Base-by-base conservation (phyloP, 2,329 filamentous ascomycete genomes). In the Diplodia intermedia region DNA sequence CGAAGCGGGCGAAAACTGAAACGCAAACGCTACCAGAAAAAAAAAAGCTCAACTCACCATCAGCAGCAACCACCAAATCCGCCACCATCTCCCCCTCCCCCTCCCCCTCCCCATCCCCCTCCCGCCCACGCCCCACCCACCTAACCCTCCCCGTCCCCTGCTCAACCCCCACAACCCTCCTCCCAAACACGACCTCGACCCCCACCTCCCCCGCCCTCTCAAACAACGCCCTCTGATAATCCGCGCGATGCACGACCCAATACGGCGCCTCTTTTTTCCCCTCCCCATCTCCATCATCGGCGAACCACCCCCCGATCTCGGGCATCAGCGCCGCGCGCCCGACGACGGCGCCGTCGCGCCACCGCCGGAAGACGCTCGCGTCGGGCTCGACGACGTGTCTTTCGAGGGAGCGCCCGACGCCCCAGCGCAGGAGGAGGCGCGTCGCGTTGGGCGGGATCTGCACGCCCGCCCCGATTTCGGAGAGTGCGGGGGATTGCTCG, bases 221-320 rank as follows among this genome's bases (percentile, higher is more conserved):
- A 60, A 68, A 70, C 70, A 74, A 65, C 8, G 70, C 68, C 31
- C 68, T 15, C 57, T 72, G 73, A 36, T 73, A 68, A 66, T 73
- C 69, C 14, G 71, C 73, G 23, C 73, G 56, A 68, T 74, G 73
- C 36, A 73, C 69, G 0, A 73, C 72, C 65, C 68, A 73, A 54
- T 72, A 74, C 38, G 72, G 71, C 15, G 70, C 72, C 2, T 56
- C 69, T 38, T 68, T 73, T 14, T 36, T 43, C 3, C 66, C 55
- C 36, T 85, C 82, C 57, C 77, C 69, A 86, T 87, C 0, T 86
- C 86, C 0, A 83, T 81, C 15, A 79, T 76, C 70, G 88, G 73
- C 68, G 33, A 69, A 74, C 20, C 49, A 50, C 11, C 63, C 50
- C 52, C 85, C 82, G 60, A 84, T 77, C 69, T 87, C 87, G 0